Evolutionary conservation across 257 asterid species (phyloP), one percentile per base, ranked within the genome.

Genomic region (Nemophila menziesii): DNA sequence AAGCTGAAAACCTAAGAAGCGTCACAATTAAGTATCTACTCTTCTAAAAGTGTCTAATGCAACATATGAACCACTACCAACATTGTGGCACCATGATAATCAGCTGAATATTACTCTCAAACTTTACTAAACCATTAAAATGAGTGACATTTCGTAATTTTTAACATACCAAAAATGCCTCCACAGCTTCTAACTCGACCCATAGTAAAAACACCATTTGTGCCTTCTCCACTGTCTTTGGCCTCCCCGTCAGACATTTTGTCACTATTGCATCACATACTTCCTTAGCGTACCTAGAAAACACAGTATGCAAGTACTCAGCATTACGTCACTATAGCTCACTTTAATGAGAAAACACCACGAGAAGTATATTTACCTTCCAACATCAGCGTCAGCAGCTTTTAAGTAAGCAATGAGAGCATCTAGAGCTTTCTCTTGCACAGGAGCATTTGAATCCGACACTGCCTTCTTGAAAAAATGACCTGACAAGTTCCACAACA

Each of bases 121-220:
- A 11, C 39, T 39, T 11, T 16, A 37, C 52, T 33, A 49, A 36
- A 21, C 29, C 9, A 38, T 22, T 7, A 11, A 16, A 16, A 63
- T 43, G 41, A 42, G 18, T 23, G 6, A 11, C 60, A 24, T 49
- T 36, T 16, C 21, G 19, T 46, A 41, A 61, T 46, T 44, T 29
- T 56, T 43, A 16, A 48, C 76, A 11, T 90, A 90, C 99, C 92
- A 90, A 65, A 66, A 85, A 90, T 19, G 93, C 69, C 51, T 90
- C 99, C 33, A 73, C 82, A 42, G 99, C 99, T 74, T 90, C 99
- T 74, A 90, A 69, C 75, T 90, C 96, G 39, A 90, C 68, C 99
- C 99, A 86, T 4, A 90, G 76, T 89, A 90, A 51, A 68, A 90
- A 86, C 5, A 69, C 72, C 6, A 69, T 58, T 60, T 85, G 99